Percentiles rank a stretch among this genome's conserved stretches.
These are phyloP conservation scores for Volvox reticuliferus DNA, from an alignment of 139 green algal genomes.

Conservation along the genomic window DNA sequence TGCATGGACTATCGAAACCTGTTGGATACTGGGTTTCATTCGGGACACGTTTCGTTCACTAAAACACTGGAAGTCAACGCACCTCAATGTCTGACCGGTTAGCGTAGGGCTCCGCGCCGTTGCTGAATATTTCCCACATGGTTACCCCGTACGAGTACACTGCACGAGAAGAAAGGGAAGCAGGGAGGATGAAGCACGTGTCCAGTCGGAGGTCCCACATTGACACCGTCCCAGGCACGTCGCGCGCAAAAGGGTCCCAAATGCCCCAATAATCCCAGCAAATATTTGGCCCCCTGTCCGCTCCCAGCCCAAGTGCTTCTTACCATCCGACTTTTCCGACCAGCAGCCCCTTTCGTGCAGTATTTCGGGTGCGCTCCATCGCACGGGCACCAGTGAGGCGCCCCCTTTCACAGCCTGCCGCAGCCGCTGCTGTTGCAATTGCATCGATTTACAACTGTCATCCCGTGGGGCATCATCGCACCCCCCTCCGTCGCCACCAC, in stretches of 20 bases:
- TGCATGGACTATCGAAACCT: background rate
- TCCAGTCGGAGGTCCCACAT: no score
- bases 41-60: no score
- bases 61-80: background rate
- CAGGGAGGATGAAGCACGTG: no score
- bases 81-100: constrained; percentile 50
- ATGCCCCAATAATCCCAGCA: no score
- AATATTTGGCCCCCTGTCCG: background rate
- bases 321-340: constrained; percentile 55
- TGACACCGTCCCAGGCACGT: no score
- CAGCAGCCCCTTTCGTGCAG: constrained; percentile 40
- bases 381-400: constrained; percentile 56
- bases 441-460: background rate
- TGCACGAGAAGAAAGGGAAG: constrained; percentile 29
- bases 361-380: constrained; percentile 70
- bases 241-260: no score
- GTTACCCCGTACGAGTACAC: constrained; percentile 72
- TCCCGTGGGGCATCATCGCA: background rate
- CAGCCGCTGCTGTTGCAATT: background rate
- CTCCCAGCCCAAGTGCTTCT: no score
- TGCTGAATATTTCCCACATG: constrained; percentile 74
- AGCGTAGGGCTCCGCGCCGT: constrained; percentile 67
- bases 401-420: background rate
- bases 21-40: background rate
- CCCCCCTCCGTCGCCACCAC: background rate